Base-by-base conservation (phyloP, 129 eudicot genomes). In the Escallonia rubra region DNA sequence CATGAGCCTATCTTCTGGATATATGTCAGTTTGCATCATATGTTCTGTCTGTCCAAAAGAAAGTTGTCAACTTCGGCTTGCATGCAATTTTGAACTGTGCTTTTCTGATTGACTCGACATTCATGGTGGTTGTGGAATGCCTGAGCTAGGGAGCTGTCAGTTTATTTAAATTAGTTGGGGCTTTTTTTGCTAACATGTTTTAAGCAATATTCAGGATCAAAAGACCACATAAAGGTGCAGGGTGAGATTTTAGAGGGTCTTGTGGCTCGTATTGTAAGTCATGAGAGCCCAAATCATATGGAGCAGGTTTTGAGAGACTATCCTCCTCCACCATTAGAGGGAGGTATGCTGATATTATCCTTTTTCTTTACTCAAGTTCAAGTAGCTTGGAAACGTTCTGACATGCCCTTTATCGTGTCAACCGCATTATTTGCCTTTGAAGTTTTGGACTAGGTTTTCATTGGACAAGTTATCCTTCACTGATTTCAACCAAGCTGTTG, bases 231-330 rank as follows among this genome's bases (percentile, higher is more conserved):
- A 68, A 86, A 82, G 79, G 91, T 66, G 55, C 98, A 92, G 78
- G 98, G 98, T 60, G 98, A 92, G 83, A 92, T 92, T 70, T 74
- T 92, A 70, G 96, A 92, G 76, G 98, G 98, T 61, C 92, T 92
- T 52, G 96, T 92, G 64, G 96, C 92, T 66, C 96, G 98, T 61
- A 81, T 86, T 48, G 96, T 92, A 68, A 92, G 91, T 75, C 87
- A 68, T 62, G 90, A 82, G 65, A 92, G 98, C 87, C 74, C 82
- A 54, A 79, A 82, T 57, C 91, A 86, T 66, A 83, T 92, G 95
- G 81, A 84, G 74, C 88, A 84, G 63, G 95, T 92, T 82, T 68
- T 92, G 59, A 67, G 76, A 72, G 88, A 89, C 58, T 78, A 62
- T 71, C 95, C 92, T 73, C 76, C 77, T 59, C 81, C 82, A 51